These are phyloP conservation scores for Phytomonas francai DNA, from an alignment of 208 protist species.

Conservation along the genomic window DNA sequence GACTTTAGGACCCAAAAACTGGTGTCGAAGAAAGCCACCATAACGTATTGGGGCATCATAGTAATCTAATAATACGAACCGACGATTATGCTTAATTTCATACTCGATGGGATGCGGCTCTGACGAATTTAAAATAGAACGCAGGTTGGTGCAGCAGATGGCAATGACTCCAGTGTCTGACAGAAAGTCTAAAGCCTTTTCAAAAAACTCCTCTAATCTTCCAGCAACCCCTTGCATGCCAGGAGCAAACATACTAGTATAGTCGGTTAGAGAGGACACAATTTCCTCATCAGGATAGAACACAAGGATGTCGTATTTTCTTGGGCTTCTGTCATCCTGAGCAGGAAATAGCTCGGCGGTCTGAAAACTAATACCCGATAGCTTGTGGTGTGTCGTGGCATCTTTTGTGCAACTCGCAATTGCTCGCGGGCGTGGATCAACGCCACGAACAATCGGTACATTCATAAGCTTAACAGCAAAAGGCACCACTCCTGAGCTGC, in stretches of 20 bases:
- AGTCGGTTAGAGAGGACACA: conserved; percentile 24
- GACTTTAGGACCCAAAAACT: conserved; percentile 17
- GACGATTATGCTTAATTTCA: conserved; percentile 79
- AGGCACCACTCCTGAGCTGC: conserved; percentile 38
- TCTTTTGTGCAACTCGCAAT: conserved; percentile 46
- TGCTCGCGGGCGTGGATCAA: conserved; percentile 61
- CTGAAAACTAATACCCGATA: conserved; percentile 63
- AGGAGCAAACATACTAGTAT: conserved; percentile 40
- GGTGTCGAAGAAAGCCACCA: conserved; percentile 19
- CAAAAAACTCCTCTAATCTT: conserved; percentile 80
- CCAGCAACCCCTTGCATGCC: conserved; percentile 43
- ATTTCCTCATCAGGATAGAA: conserved; percentile 77
- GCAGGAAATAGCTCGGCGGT: conserved; percentile 64
- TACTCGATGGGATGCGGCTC: conserved; percentile 81
- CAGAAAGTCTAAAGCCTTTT: conserved; percentile 44
- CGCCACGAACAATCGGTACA: conserved; percentile 75
- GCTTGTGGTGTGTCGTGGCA: conserved; percentile 23
- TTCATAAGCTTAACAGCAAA: conserved; percentile 40
- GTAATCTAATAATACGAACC: conserved; percentile 88
- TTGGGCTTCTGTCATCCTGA: not conserved
- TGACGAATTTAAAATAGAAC: conserved; percentile 53
- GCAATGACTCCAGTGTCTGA: conserved; percentile 66
- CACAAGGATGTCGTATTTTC: conserved; percentile 63
- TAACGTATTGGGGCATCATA: conserved; percentile 68
- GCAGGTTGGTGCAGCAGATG: conserved; percentile 78